Percentiles rank a stretch among this genome's conserved stretches.
Evolutionary conservation across 1,139 yeast species (phyloP).

Genomic region (Geotrichum aggregatum): DNA sequence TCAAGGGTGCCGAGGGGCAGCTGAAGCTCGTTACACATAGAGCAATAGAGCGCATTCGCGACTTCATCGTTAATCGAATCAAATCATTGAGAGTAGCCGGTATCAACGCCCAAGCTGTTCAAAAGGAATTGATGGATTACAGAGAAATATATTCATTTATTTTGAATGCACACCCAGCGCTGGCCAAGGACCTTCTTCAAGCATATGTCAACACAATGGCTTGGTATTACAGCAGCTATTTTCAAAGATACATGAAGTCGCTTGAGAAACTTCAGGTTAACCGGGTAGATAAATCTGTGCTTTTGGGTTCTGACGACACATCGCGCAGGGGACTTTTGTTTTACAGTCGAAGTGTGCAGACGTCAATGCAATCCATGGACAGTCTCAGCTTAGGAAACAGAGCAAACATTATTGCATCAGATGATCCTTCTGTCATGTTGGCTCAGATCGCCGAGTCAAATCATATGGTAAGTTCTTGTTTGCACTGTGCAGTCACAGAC

Average conservation of each 20-base stretch:
- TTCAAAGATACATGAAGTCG: slow-evolving; percentile 73
- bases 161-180: slow-evolving; percentile 50
- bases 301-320: slow-evolving; percentile 45
- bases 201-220: slow-evolving; percentile 86
- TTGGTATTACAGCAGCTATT: slow-evolving; percentile 84
- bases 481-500: not conserved
- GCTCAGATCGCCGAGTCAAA: slow-evolving; percentile 83
- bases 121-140: slow-evolving; percentile 56
- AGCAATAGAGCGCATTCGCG: slow-evolving; percentile 70
- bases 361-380: slow-evolving; percentile 38
- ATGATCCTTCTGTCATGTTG: slow-evolving; percentile 64
- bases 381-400: slow-evolving; percentile 58
- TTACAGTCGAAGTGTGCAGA: slow-evolving; percentile 15
- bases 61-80: slow-evolving; percentile 60
- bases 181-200: slow-evolving; percentile 69
- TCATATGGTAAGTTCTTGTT: slow-evolving; percentile 38
- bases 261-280: slow-evolving; percentile 59
- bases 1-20: slow-evolving; percentile 38
- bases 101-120: slow-evolving; percentile 65
- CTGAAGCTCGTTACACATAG: slow-evolving; percentile 47
- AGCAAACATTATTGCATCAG: slow-evolving; percentile 49
- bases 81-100: slow-evolving; percentile 55
- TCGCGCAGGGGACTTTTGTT: slow-evolving; percentile 17
- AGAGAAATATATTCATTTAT: slow-evolving; percentile 61
- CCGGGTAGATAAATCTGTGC: slow-evolving; percentile 50